Conservation (phyloP, 768 basidiomycete species). For the Phlebiopsis gigantea region DNA sequence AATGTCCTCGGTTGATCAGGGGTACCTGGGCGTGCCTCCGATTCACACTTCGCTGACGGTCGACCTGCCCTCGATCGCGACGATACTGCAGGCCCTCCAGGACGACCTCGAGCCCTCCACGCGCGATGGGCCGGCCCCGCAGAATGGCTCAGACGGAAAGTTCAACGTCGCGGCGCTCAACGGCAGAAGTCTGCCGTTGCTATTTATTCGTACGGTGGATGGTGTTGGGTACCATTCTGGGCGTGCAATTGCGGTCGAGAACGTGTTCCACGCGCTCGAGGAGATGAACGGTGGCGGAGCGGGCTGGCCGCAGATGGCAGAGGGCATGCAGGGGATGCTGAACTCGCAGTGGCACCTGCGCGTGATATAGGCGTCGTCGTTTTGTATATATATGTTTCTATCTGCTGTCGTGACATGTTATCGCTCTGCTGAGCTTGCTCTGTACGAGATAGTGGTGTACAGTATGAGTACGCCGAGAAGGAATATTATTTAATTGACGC, state of each 20-base stretch:
- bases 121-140: slow-evolving; percentile 27
- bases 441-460: slow-evolving; percentile 3
- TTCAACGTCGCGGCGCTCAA: slow-evolving; percentile 43
- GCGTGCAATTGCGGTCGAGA: slow-evolving; percentile 77
- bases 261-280: slow-evolving; percentile 68
- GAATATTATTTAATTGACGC: not conserved
- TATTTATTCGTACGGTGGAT: slow-evolving; percentile 78
- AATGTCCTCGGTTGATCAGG: not conserved
- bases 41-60: slow-evolving; percentile 81
- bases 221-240: slow-evolving; percentile 91
- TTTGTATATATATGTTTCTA: not conserved
- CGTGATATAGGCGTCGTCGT: slow-evolving; percentile 48
- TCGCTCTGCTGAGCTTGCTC: slow-evolving; percentile 2
- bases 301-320: not conserved
- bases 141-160: slow-evolving; percentile 12
- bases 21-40: slow-evolving; percentile 44
- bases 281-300: slow-evolving; percentile 45
- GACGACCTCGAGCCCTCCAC: slow-evolving; percentile 55
- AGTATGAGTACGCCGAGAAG: not conserved
- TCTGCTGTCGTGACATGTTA: not conserved
- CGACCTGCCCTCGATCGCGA: slow-evolving; percentile 72
- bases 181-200: slow-evolving; percentile 66
- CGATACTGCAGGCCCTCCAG: slow-evolving; percentile 74
- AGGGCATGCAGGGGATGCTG: slow-evolving; percentile 32
- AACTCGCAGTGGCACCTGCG: slow-evolving; percentile 72